Evolutionary conservation across 352 stramenopile genomes (phyloP), one percentile per base, ranked within the genome.

Genomic region (Halophytophthora batemanensis): DNA sequence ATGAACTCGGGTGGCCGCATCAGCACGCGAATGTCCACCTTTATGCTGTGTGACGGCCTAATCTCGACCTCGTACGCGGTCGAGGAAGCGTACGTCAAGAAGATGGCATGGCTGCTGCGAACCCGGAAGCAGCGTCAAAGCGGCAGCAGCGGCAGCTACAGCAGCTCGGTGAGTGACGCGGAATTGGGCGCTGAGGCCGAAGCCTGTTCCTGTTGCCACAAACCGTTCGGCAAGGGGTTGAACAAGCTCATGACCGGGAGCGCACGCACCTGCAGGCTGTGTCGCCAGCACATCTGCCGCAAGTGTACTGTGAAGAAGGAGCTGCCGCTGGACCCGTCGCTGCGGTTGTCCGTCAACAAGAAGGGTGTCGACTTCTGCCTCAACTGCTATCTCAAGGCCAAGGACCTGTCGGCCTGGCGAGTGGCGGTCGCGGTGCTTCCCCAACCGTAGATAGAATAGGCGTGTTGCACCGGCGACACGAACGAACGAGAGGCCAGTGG

Each of bases 21-120:
- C 15, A 37, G 56, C 4, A 56, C 68, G 31, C 50, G 60, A 0
- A 47, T 77, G 28, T 34, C 19, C 18, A 56, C 47, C 11, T 57
- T 48, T 13, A 41, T 61, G 31, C 57, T 69, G 25, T 53, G 64
- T 21, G 41, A 66, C 6, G 54, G 56, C 11, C 34, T 65, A 3
- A 47, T 64, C 31, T 25, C 36, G 2, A 56, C 66, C 21, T 51
- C 61, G 8, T 44, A 59, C 21, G 48, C 61, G 21, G 59, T 76
- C 34, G 66, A 76, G 25, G 70, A 64, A 18, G 64, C 56, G 19
- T 77, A 79, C 40, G 53, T 64, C n/a, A 70, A 68, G 59, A 82
- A 82, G 36, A 53, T 78, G 25, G 56, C 54, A 29, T 78, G 61
- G 58, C 52, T 73, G 17, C 60, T 78, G 45, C 56, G 61, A 15